Evolutionary conservation across 371 early-diverging fungal species (phyloP).

Genomic region (Rhizopus microsporus): DNA sequence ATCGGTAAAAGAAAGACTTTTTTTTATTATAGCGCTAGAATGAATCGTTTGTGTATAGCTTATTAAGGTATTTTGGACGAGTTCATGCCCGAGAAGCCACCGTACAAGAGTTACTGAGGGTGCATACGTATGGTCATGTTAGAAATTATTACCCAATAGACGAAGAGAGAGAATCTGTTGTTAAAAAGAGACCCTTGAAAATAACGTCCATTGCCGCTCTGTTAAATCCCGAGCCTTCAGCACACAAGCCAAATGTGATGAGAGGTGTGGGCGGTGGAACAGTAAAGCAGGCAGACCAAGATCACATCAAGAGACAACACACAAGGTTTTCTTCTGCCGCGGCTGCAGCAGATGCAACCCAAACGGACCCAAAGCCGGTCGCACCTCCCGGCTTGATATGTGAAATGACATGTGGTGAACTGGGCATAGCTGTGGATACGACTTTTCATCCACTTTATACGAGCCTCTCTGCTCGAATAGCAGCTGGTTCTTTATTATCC

Average conservation of each 20-base stretch:
- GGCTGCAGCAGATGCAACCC: slow-evolving; percentile 24
- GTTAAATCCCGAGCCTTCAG: slow-evolving; percentile 26
- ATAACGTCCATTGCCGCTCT: slow-evolving; percentile 45
- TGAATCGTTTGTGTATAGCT: slow-evolving; percentile 23
- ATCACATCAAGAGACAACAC: slow-evolving; percentile 32
- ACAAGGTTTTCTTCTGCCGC: slow-evolving; percentile 41
- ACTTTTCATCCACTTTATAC: slow-evolving; percentile 60
- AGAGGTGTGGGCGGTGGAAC: slow-evolving; percentile 44
- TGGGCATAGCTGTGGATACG: slow-evolving; percentile 63
- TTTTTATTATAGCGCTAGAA: slow-evolving; percentile 1
- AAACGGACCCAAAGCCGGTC: slow-evolving; percentile 28
- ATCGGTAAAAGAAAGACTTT: slow-evolving; percentile 35
- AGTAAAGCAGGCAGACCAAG: slow-evolving; percentile 31
- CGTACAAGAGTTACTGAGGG: slow-evolving; percentile 50
- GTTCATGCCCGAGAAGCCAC: slow-evolving; percentile 57
- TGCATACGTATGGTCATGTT: slow-evolving; percentile 57
- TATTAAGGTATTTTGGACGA: slow-evolving; percentile 53
- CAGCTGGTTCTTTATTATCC: slow-evolving; percentile 59
- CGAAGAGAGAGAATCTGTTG: slow-evolving; percentile 16
- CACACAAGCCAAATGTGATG: slow-evolving; percentile 7
- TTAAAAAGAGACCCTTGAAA: slow-evolving; percentile 22
- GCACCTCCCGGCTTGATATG: slow-evolving; percentile 53
- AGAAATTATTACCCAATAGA: slow-evolving; percentile 51
- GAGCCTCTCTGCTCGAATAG: slow-evolving; percentile 53
- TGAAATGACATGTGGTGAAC: slow-evolving; percentile 58